Conservation (phyloP, 2,329 filamentous ascomycete genomes). For the Chrysoporthe deuterocubensis region DNA sequence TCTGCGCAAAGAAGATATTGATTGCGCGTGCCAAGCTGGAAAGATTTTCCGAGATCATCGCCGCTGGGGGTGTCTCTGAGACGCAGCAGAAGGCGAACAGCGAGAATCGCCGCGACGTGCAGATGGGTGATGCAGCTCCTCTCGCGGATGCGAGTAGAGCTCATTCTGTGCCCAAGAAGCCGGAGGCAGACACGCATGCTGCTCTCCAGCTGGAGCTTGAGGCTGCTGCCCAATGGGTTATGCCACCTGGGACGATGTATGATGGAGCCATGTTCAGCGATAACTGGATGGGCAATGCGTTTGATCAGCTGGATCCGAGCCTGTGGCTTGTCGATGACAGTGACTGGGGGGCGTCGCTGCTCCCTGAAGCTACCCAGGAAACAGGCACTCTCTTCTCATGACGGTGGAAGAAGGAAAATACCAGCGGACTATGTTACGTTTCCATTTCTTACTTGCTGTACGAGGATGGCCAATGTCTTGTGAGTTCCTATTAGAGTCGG, state of each 20-base stretch:
- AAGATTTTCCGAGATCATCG: slow-evolving; percentile 51
- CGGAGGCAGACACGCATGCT: neutral
- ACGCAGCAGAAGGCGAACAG: neutral
- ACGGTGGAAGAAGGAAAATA: neutral
- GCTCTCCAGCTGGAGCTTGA: slow-evolving; percentile 12
- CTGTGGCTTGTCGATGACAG: slow-evolving; percentile 30
- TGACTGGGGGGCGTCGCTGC: slow-evolving; percentile 20
- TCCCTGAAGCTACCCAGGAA: slow-evolving; percentile 4
- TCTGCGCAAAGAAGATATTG: slow-evolving; percentile 51
- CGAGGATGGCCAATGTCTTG: neutral
- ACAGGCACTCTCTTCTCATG: neutral
- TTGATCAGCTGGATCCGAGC: slow-evolving; percentile 30
- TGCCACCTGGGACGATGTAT: slow-evolving; percentile 13
- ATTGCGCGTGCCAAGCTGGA: slow-evolving; percentile 52
- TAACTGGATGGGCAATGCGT: slow-evolving; percentile 30
- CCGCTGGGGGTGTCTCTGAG: slow-evolving; percentile 34
- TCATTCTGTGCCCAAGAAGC: neutral
- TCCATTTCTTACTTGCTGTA: no score
- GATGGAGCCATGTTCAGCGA: slow-evolving; percentile 28
- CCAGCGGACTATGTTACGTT: neutral
- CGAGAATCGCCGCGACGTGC: neutral
- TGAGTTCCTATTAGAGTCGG: neutral
- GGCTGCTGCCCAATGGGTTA: slow-evolving; percentile 9
- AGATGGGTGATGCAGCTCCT: neutral
- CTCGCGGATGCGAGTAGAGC: neutral